phyloP scores from a whole-genome alignment of 495 filamentous ascomycete genomes.

The Aspergillus homomorphus region DNA sequence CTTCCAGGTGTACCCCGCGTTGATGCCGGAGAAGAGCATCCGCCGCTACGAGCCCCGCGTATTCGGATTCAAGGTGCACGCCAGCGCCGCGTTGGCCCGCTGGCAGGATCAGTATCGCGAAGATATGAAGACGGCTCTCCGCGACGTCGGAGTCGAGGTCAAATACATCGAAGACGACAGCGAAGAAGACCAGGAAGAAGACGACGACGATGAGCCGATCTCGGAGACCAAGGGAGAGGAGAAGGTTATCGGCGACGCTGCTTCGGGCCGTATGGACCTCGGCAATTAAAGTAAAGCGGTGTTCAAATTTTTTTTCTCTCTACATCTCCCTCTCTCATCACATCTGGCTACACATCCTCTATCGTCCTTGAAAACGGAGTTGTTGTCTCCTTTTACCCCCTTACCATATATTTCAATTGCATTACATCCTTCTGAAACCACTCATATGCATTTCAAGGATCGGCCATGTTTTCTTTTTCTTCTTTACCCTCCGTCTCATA shows the following conservation, averaged over 20 bases:
- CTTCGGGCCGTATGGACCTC: slow-evolving; percentile 45
- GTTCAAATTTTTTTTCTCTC: slow-evolving; percentile 12
- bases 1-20: slow-evolving; percentile 92
- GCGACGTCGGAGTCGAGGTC: slow-evolving; percentile 50
- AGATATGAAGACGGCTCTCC: slow-evolving; percentile 69
- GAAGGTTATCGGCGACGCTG: slow-evolving; percentile 37
- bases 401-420: slow-evolving; percentile 1
- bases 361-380: neutral
- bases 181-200: slow-evolving; percentile 49
- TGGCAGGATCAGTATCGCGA: slow-evolving; percentile 85
- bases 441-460: neutral
- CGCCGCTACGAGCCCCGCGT: slow-evolving; percentile 84
- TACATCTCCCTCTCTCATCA: slow-evolving; percentile 3
- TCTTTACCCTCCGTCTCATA: slow-evolving; percentile 7
- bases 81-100: slow-evolving; percentile 77
- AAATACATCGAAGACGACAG: slow-evolving; percentile 57
- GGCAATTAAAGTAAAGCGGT: slow-evolving; percentile 31
- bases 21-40: slow-evolving; percentile 79
- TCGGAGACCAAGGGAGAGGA: slow-evolving; percentile 26
- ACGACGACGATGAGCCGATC: slow-evolving; percentile 35
- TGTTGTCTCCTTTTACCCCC: neutral
- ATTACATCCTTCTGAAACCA: neutral
- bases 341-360: neutral
- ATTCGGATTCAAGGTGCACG: slow-evolving; percentile 94
- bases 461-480: neutral